Base-by-base conservation (phyloP, 108 stramenopile genomes). In the Parmales sp. region DNA sequence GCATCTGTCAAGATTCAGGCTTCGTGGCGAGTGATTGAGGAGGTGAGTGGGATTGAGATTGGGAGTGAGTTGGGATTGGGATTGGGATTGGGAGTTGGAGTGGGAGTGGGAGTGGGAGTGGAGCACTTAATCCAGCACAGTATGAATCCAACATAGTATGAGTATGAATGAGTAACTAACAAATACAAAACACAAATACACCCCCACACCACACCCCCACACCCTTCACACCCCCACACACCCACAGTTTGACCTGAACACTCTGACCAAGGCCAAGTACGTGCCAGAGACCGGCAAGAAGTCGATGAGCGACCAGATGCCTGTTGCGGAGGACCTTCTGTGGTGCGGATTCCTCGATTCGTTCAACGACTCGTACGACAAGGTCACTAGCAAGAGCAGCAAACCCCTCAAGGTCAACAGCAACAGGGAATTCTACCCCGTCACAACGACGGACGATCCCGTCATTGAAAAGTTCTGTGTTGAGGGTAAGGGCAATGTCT, bases 391-490 rank as follows among this genome's bases (percentile, higher is more conserved):
- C 29, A 69, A 83, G 20, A 78, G 79, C 39, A 82, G 88, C 9
- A 76, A 71, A 0, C 79, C 83, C 7, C 70, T 97, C 39, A 86
- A 89, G 64, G 76, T 86, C 6, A 81, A 81, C 72, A 85, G 89
- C 66, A 90, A 88, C 68, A 90, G 83, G 74, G 88, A 87, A 51
- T 97, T 94, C 72, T 96, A 95, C 78, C 88, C 90, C 54, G 95
- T 96, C 34, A 95, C 95, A 31, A 94, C 95, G 7, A 94, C 88
- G 11, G 98, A 98, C 66, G 98, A 98, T 86, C 98, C 98, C 9
- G 89, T 96, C 37, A 80, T 98, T 63, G 94, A 96, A 72, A 88
- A 92, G 69, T 69, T 89, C 51, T 93, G 94, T 23, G 86, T 92
- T 70, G 94, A 98, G 71, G 89, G 84, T 23, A 74, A 80, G 46